A percentile compares a stretch with the other conserved stretches of the same genome.
phyloP scores from a whole-genome alignment of 2,329 filamentous ascomycete species.

The Helicocarpus griseus region DNA sequence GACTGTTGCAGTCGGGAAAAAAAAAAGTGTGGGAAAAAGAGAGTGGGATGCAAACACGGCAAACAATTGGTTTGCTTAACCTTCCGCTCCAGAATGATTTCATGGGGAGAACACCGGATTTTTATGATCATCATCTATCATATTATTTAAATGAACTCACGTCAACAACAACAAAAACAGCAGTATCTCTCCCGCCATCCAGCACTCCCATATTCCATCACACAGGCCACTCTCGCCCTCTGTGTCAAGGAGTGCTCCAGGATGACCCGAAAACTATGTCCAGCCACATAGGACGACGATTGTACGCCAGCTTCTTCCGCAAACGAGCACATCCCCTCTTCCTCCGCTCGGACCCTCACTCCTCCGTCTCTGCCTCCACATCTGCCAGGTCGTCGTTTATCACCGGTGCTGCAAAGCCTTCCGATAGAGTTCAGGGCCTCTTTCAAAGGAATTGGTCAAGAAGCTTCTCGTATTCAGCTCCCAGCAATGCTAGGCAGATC shows the following conservation, averaged over 20 bases:
- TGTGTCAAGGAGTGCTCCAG: slow-evolving; percentile 22
- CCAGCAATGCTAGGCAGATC: slow-evolving; percentile 29
- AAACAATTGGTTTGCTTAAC: no score
- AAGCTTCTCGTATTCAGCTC: slow-evolving; percentile 15
- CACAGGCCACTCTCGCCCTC: slow-evolving; percentile 9
- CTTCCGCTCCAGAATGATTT: slow-evolving; percentile 18
- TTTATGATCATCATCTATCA: no score
- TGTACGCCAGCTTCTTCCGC: slow-evolving; percentile 32
- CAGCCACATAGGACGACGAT: slow-evolving; percentile 36
- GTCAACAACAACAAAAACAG: not conserved
- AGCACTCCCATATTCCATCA: slow-evolving; percentile 8
- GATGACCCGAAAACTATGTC: slow-evolving; percentile 39
- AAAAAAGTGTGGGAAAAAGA: slow-evolving; percentile 19
- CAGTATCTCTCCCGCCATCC: no score
- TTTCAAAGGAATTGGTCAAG: slow-evolving; percentile 12
- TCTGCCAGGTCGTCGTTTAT: not conserved
- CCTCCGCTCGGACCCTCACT: slow-evolving; percentile 19
- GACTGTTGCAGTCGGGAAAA: not conserved
- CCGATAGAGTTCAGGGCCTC: slow-evolving; percentile 10
- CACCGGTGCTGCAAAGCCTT: slow-evolving; percentile 10
- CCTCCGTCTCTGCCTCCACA: slow-evolving; percentile 6
- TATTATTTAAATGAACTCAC: no score
- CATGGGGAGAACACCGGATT: no score
- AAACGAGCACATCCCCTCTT: slow-evolving; percentile 26
- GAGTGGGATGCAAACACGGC: slow-evolving; percentile 23